Base-by-base conservation (phyloP, 2,329 filamentous ascomycete species). In the Trichophyton mentagrophytes region DNA sequence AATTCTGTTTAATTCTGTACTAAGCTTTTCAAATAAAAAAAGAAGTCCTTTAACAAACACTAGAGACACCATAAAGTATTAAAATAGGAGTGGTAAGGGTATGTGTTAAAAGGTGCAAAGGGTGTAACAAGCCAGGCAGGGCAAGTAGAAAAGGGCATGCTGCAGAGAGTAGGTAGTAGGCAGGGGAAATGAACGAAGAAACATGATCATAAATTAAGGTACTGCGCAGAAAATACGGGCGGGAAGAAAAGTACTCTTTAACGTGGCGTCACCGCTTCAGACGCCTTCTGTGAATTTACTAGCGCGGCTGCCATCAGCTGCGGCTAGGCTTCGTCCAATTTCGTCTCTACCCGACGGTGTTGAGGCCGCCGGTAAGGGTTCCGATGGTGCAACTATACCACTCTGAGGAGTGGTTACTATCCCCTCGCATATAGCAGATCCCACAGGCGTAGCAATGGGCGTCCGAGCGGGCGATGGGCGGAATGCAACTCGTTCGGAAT, bases 381-480 rank as follows among this genome's bases (percentile, higher is more conserved):
- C 62, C 13, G 66, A 65, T 13, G 62, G 65, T 27, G 65, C 60
- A 56, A 68, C 60, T 17, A 63, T 47, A 3, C 60, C 59, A 25
- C 58, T 61, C 38, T 60, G 57, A 9, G 60, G 55, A 36, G 49
- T 57, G 3, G 61, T 61, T 63, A 66, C 62, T 63, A 60, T 57
- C 59, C 65, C 55, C 65, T 66, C 30, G 63, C 65, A 20, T 62
- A 69, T 58, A 64, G 58, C 59, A 56, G 63, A 47, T 64, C 70
- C 70, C 49, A 72, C 66, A 20, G 71, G 67, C 47, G 69, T 73
- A 11, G 75, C 71, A 13, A 76, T 66, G 1, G 76, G 75, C 8
- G 76, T 74, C 46, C 76, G 70, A 5, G 73, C 75, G 3, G 75
- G 76, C 7, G 74, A 74, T 8, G 75, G 74, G 30, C 75, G 72